Evolutionary conservation across 2,329 filamentous ascomycete genomes (phyloP), one percentile per base, ranked within the genome.

Genomic region (Amylocarpus encephaloides): DNA sequence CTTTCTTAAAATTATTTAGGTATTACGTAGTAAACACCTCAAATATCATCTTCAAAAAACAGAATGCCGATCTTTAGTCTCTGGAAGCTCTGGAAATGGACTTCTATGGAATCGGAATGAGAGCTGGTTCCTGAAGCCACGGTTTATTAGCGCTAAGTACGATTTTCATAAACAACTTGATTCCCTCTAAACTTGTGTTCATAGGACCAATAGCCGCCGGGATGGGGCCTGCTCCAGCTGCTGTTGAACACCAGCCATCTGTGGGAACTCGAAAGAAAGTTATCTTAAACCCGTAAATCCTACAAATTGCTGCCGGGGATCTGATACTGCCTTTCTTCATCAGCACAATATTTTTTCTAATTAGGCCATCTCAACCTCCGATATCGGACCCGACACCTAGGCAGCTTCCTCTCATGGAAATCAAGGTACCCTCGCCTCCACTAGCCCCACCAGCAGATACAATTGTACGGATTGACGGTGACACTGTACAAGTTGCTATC

Each of bases 361-460:
- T 39, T 18, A 35, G 1, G 30, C 12, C 12, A 15, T 12, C 16
- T 34, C 6, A 15, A 6, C 74, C 74, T 3, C 72, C 74, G 43
- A 84, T 75, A 62, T 85, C 81, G 0, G 79, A 82, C 0, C 78
- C 79, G n/a, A 83, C 70, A 1, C 82, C 82, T 1, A 84, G 58
- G 46, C 79, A 70, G 30, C 71, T 59, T 12, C 54, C 60, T 19
- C 73, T 70, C 68, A 84, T 73, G 3, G 73, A 75, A 22, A 84
- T 61, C 12, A 84, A 66, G 0, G 76, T 78, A 0, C 74, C 80
- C 62, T 85, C 82, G 11, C 83, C 83, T 12, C 83, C 83, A 1
- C 77, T 78, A 10, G 73, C 77, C 3, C 83, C 83, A 12, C 83
- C 83, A 1, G 77, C 74, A 0, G 79, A 80, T 18, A 79, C 74